Evolutionary conservation across 2,329 filamentous ascomycete genomes (phyloP).

Genomic region (Beauveria varroae): DNA sequence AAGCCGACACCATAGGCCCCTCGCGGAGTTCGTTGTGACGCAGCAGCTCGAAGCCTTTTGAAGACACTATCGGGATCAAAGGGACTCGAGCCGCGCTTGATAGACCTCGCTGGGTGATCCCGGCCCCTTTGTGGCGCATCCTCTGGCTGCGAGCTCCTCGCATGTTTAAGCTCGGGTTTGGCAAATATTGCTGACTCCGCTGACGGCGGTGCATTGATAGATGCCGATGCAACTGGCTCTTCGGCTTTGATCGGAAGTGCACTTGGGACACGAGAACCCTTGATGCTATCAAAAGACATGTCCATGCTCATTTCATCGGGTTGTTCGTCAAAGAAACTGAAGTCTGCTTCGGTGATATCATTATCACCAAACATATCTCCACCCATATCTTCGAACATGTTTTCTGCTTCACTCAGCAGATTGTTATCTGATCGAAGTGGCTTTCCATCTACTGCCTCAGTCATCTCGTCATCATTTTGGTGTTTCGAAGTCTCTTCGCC

Average conservation of each 20-base stretch:
- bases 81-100: slow-evolving; percentile 48
- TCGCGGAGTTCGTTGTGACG: slow-evolving; percentile 21
- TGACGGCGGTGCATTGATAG: slow-evolving; percentile 14
- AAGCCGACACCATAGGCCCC: slow-evolving; percentile 16
- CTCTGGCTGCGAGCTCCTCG: slow-evolving; percentile 44
- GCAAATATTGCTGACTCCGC: slow-evolving; percentile 37
- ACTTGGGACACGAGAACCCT: slow-evolving; percentile 5
- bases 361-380: slow-evolving; percentile 66
- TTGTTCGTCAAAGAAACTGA: slow-evolving; percentile 72
- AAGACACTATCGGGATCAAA: slow-evolving; percentile 52
- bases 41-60: slow-evolving; percentile 46
- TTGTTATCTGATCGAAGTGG: slow-evolving; percentile 35
- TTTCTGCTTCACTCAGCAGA: slow-evolving; percentile 41
- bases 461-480: slow-evolving; percentile 11
- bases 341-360: slow-evolving; percentile 74
- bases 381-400: slow-evolving; percentile 62
- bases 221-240: slow-evolving; percentile 14
- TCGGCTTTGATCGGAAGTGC: slow-evolving; percentile 13
- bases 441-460: slow-evolving; percentile 34
- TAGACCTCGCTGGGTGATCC: slow-evolving; percentile 20
- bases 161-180: slow-evolving; percentile 54
- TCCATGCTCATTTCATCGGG: slow-evolving; percentile 35
- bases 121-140: slow-evolving; percentile 25
- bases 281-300: slow-evolving; percentile 21
- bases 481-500: slow-evolving; percentile 14